phyloP scores from a whole-genome alignment of 306 rosid species.

The Ochetophila trinervis region DNA sequence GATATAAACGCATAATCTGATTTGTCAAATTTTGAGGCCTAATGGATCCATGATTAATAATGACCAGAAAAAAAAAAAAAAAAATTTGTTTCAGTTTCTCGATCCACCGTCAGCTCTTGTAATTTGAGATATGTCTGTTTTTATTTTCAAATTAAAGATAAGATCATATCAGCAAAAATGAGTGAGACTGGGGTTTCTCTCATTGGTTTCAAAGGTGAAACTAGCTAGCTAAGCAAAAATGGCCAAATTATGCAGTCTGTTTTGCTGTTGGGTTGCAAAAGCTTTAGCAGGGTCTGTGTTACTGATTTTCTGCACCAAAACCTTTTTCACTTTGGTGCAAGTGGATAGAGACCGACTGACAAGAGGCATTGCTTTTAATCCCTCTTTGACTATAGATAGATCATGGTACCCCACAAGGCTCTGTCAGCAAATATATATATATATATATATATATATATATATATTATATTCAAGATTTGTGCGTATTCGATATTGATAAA shows the following conservation, averaged over 20 bases:
- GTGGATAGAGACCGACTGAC: slow-evolving; percentile 19
- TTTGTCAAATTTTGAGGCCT: slow-evolving; percentile 27
- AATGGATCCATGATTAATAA: too few relatives aligned
- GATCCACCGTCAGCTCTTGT: background rate
- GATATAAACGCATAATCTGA: slow-evolving; percentile 8
- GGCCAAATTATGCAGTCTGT: slow-evolving; percentile 26
- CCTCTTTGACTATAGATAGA: too few relatives aligned
- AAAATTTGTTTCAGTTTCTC: background rate
- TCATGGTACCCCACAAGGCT: too few relatives aligned
- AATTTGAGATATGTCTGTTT: too few relatives aligned
- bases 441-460: too few relatives aligned
- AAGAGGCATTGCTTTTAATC: too few relatives aligned
- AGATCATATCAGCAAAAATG: too few relatives aligned
- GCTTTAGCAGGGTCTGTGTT: slow-evolving; percentile 2
- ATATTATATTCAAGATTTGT: too few relatives aligned
- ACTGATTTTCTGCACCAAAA: slow-evolving; percentile 10
- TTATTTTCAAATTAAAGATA: too few relatives aligned
- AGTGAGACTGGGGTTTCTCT: too few relatives aligned
- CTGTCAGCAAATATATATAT: too few relatives aligned
- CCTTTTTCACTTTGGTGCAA: slow-evolving; percentile 7
- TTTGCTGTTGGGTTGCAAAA: slow-evolving; percentile 27
- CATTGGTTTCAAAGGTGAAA: background rate
- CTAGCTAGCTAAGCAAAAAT: background rate
- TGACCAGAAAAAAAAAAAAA: background rate
- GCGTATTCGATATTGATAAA: too few relatives aligned